Conservation (phyloP, 768 basidiomycete species). For the Sistotremastrum niveocremeum region DNA sequence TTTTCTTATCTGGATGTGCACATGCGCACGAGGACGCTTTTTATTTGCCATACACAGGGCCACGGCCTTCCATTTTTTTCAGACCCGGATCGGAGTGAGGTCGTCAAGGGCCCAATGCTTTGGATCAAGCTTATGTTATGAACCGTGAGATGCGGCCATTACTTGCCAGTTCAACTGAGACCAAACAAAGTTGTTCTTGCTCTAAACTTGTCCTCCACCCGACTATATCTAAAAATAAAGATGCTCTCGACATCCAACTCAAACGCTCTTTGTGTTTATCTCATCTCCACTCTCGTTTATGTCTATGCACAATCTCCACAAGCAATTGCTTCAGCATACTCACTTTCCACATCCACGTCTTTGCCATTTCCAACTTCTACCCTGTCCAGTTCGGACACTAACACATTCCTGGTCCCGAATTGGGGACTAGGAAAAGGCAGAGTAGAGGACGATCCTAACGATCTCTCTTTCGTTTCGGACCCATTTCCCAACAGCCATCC, state of each 20-base stretch:
- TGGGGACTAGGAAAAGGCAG: slow-evolving; percentile 52
- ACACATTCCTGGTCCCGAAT: slow-evolving; percentile 33
- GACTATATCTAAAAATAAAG: too few species aligned
- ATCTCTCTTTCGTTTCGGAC: slow-evolving; percentile 52
- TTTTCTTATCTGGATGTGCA: too few species aligned
- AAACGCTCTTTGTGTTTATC: neutral
- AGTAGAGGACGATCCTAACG: slow-evolving; percentile 41
- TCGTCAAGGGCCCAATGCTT: too few species aligned
- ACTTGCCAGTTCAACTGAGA: too few species aligned
- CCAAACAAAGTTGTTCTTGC: too few species aligned
- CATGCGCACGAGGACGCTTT: too few species aligned
- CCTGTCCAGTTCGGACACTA: slow-evolving; percentile 33
- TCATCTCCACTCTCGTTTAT: slow-evolving; percentile 1
- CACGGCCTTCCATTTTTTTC: too few species aligned
- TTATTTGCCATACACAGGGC: too few species aligned
- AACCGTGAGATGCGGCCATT: too few species aligned
- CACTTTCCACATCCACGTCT: slow-evolving; percentile 44
- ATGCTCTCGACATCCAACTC: slow-evolving; percentile 29
- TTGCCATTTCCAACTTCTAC: slow-evolving; percentile 56
- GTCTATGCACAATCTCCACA: neutral
- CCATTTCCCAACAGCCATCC: slow-evolving; percentile 43
- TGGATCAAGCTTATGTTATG: too few species aligned
- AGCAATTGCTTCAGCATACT: slow-evolving; percentile 34
- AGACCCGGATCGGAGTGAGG: too few species aligned
- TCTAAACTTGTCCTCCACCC: too few species aligned